Evolutionary conservation across 192 early-diverging fungal genomes (phyloP), one percentile per base, ranked within the genome.

Genomic region (Coemansia sp.): DNA sequence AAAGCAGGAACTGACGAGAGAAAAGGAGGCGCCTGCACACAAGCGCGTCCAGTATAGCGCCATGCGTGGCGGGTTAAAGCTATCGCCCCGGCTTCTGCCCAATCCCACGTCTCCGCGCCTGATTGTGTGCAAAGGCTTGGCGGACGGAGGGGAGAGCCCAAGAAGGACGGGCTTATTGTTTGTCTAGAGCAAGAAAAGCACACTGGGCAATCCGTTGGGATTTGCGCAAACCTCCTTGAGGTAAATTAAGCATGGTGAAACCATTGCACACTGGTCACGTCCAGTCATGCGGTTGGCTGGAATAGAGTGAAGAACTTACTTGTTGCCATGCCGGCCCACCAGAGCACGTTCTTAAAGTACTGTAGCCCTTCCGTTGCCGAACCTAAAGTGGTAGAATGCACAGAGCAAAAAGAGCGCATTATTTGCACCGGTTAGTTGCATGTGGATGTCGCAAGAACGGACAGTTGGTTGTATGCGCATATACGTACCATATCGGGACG

Each of bases 301-400:
- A 51, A 20, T 17, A 37, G 11, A 46, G 21, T 51, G 24, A 26
- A 14, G 40, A 31, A 70, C 76, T 73, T 79, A 79, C 76, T 79
- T 58, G 76, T 79, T 38, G 79, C 58, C 86, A 93, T 94, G 55
- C 95, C 95, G 26, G 84, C 76, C 88, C 93, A 95, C 95, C 95
- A 97, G 40, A 90, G 87, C 61, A 84, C 83, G 78, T 93, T 95
- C 65, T 86, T 87, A 59, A 97, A 81, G 67, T 94, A 97, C 60
- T 86, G 79, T 58, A 89, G 84, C 11, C 84, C 83, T 48, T 94
- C 93, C 6, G 88, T 88, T 20, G 89, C 87, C 31, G 79, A 86
- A 40, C 79, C 60, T 61, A 61, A 26, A 61, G 18, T 24, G 20
- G 17, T 47, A 48, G 14, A 48, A 26, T 3, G 21, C 58, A 49